Evolutionary conservation across 2,329 filamentous ascomycete species (phyloP).

Genomic region (Epichloe coenophiala): DNA sequence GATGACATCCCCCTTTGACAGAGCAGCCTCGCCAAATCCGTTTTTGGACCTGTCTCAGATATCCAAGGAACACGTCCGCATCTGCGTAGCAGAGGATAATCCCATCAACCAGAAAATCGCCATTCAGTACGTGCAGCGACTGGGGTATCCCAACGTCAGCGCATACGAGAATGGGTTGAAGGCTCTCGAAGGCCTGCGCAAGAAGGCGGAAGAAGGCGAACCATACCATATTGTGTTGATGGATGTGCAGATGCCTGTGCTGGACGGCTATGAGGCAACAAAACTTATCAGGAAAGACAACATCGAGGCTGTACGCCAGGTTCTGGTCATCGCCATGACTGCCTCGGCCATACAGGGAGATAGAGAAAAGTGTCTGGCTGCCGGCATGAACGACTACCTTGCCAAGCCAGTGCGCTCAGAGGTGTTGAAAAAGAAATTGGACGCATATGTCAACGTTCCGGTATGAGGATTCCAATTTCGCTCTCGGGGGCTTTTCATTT

Average conservation of each 20-base stretch:
- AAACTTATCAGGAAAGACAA: slow-evolving; percentile 66
- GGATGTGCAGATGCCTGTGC: slow-evolving; percentile 92
- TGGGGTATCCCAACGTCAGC: slow-evolving; percentile 70
- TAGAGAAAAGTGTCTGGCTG: slow-evolving; percentile 85
- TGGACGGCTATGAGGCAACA: slow-evolving; percentile 87
- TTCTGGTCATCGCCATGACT: slow-evolving; percentile 96
- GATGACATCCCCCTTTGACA: slow-evolving; percentile 20
- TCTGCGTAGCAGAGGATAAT: slow-evolving; percentile 93
- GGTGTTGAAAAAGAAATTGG: slow-evolving; percentile 71
- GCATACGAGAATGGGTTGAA: slow-evolving; percentile 84
- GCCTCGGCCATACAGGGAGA: slow-evolving; percentile 90
- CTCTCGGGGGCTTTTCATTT: not conserved
- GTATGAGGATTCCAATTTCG: slow-evolving; percentile 9
- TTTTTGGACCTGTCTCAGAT: slow-evolving; percentile 60
- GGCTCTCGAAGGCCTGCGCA: slow-evolving; percentile 72
- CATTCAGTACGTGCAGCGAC: slow-evolving; percentile 73
- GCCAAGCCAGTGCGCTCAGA: slow-evolving; percentile 90
- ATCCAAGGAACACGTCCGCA: slow-evolving; percentile 62
- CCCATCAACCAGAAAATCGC: slow-evolving; percentile 90
- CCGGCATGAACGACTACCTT: slow-evolving; percentile 95
- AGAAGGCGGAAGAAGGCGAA: slow-evolving; percentile 53
- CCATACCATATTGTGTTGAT: slow-evolving; percentile 88
- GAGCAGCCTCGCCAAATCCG: slow-evolving; percentile 26
- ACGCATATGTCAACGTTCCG: slow-evolving; percentile 35
- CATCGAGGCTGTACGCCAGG: slow-evolving; percentile 61